These are phyloP conservation scores for Cyberlindnera saturnus DNA, from an alignment of 805 yeast species.

Conservation along the genomic window DNA sequence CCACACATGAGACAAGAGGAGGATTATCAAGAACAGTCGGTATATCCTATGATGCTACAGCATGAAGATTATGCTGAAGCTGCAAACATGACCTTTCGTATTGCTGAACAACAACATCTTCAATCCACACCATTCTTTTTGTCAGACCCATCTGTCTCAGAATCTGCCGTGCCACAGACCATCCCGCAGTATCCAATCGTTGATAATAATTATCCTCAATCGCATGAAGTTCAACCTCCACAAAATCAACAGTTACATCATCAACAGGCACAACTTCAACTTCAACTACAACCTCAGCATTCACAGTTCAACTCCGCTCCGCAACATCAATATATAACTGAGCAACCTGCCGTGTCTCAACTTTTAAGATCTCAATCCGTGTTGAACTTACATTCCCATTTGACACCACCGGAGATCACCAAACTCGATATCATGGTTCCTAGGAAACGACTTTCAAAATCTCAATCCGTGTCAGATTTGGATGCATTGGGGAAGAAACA, in stretches of 20 bases:
- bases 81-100: background rate
- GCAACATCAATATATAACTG: background rate
- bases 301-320: background rate
- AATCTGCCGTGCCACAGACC: conserved; percentile 1
- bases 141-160: background rate
- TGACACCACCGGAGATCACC: conserved; percentile 20
- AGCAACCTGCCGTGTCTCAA: conserved; percentile 5
- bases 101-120: background rate
- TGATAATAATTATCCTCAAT: background rate
- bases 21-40: background rate
- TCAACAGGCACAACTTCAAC: background rate
- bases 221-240: background rate
- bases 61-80: conserved; percentile 4
- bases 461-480: conserved; percentile 17
- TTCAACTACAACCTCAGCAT: background rate
- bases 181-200: background rate
- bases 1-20: conserved; percentile 4
- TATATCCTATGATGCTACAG: background rate
- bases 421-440: conserved; percentile 23
- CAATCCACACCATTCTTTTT: background rate
- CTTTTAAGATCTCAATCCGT: conserved; percentile 42
- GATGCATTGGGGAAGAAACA: conserved; percentile 34
- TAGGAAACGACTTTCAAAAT: conserved; percentile 15
- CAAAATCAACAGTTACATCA: background rate
- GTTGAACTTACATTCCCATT: conserved; percentile 41